These are phyloP conservation scores for Cytospora piceicola DNA, from an alignment of 2,329 filamentous ascomycete genomes.

Conservation along the genomic window DNA sequence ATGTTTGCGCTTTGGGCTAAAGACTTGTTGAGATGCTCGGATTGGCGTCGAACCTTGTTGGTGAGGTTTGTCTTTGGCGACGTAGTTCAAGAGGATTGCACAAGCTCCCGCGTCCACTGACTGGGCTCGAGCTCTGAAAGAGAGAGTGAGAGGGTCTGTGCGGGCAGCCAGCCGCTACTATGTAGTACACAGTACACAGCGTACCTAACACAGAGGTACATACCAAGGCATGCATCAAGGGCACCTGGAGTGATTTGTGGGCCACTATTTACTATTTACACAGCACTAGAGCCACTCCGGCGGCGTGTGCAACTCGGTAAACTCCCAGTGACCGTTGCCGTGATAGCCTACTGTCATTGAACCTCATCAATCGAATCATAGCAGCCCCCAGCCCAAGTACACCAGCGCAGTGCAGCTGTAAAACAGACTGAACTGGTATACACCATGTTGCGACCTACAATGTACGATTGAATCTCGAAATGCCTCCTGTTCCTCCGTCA, in stretches of 20 bases:
- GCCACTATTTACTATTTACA: background rate
- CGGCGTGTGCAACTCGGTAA: background rate
- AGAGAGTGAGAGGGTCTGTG: background rate
- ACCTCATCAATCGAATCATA: constrained; percentile 9
- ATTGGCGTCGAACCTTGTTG: constrained; percentile 1
- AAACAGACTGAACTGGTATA: constrained; percentile 26
- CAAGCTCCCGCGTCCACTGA: constrained; percentile 9
- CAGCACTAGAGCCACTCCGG: background rate
- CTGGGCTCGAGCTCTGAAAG: constrained; percentile 10
- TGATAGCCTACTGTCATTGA: constrained; percentile 7
- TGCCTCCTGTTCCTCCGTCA: background rate
- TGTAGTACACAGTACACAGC: no score
- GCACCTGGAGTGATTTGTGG: no score
- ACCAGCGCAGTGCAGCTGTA: constrained; percentile 19
- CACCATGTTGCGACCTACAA: constrained; percentile 45
- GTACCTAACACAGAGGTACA: no score
- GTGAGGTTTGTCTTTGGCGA: constrained; percentile 15
- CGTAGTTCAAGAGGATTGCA: constrained; percentile 16
- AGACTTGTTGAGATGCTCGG: constrained; percentile 5
- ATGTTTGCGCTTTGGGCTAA: background rate
- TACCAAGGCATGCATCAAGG: no score
- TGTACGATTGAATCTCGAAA: constrained; percentile 35
- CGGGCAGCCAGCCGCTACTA: background rate
- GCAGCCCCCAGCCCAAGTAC: background rate
- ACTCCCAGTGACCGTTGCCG: background rate